Conservation (phyloP, 2,329 filamentous ascomycete genomes). For the Aspergillus cejpii region DNA sequence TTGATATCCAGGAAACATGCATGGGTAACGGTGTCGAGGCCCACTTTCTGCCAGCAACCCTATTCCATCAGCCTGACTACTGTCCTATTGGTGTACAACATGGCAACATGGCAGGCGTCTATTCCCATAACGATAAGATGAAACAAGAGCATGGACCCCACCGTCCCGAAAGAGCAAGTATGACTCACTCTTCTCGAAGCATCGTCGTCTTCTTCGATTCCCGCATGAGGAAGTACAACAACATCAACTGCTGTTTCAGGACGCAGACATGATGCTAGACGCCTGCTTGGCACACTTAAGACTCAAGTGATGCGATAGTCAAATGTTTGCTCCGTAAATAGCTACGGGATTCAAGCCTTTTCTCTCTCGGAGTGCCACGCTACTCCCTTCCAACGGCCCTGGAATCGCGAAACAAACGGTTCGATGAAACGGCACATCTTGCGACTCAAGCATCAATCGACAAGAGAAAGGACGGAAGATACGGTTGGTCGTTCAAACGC, state of each 20-base stretch:
- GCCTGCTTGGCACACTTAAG: not conserved
- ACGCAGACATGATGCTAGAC: not conserved
- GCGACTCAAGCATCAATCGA: not conserved
- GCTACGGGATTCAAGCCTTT: not conserved
- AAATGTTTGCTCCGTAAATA: not conserved
- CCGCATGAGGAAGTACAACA: conserved; percentile 1
- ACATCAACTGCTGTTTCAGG: conserved; percentile 2
- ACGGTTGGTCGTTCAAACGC: not conserved
- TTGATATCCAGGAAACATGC: not conserved
- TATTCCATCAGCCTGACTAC: not conserved
- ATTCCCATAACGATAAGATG: conserved; percentile 1
- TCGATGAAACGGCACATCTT: not conserved
- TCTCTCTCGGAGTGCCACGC: not conserved
- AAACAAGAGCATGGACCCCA: conserved; percentile 1
- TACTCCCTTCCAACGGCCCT: not conserved
- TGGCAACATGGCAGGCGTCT: not conserved
- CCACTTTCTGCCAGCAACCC: not conserved
- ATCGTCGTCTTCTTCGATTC: conserved; percentile 2
- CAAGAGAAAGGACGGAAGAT: not conserved
- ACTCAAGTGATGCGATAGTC: conserved; percentile 1
- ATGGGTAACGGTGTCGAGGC: not conserved
- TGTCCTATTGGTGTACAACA: not conserved
- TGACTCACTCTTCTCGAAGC: conserved; percentile 9
- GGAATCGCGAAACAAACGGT: not conserved
- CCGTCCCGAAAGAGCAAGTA: conserved; percentile 1